A percentile compares a stretch with the other conserved stretches of the same genome.
phyloP scores from a whole-genome alignment of 192 early-diverging fungal genomes.

The Backusella australiensis region DNA sequence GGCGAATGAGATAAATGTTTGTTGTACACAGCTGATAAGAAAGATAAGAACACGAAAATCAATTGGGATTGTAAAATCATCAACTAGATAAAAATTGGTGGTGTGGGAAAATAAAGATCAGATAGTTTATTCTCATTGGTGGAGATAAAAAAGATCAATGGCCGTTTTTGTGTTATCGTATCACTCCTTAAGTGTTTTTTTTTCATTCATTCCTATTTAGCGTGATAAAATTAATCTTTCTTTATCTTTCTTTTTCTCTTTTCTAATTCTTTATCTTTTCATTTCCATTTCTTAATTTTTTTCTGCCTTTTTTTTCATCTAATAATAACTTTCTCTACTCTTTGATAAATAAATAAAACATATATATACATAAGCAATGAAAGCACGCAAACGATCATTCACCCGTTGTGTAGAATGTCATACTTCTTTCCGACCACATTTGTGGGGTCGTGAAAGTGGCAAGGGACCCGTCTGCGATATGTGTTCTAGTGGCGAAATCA shows the following conservation, averaged over 20 bases:
- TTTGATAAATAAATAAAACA: neutral
- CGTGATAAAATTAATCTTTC: constrained; percentile 1
- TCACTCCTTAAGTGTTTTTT: constrained; percentile 3
- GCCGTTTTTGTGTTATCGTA: constrained; percentile 7
- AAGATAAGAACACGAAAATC: constrained; percentile 5
- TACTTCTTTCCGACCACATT: constrained; percentile 19
- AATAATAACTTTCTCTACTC: neutral
- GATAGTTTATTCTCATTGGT: constrained; percentile 3
- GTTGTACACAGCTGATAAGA: neutral
- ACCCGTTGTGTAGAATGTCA: constrained; percentile 31
- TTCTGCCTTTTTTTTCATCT: neutral
- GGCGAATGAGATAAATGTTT: constrained; percentile 1
- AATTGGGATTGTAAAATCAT: constrained; percentile 10
- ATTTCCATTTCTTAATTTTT: neutral
- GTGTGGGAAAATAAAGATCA: constrained; percentile 19
- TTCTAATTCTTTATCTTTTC: constrained; percentile 6
- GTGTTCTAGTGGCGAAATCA: constrained; percentile 15
- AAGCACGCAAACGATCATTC: constrained; percentile 20
- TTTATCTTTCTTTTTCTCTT: neutral
- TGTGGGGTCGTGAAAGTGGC: constrained; percentile 27
- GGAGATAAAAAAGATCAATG: constrained; percentile 18
- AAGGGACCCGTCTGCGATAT: constrained; percentile 27
- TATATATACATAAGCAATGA: neutral
- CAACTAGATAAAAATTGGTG: neutral
- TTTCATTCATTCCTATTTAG: neutral